phyloP scores from a whole-genome alignment of 2,329 filamentous ascomycete genomes.

The Trichophyton verrucosum region DNA sequence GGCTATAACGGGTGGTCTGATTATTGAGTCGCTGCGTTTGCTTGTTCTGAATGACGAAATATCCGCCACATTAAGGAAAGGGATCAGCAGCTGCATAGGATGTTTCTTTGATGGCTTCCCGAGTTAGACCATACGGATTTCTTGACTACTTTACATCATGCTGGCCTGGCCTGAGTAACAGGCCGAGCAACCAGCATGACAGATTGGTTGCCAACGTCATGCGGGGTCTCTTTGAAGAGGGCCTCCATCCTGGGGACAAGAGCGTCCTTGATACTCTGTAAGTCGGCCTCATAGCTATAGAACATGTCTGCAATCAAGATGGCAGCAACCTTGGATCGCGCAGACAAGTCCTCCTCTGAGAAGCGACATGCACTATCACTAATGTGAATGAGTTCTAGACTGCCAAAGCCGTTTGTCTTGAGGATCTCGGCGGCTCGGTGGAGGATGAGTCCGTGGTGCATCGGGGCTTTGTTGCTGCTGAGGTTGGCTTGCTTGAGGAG shows the following conservation, averaged over 20 bases:
- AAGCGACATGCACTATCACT: background rate
- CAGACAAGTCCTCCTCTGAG: background rate
- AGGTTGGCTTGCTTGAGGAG: background rate
- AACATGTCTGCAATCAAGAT: background rate
- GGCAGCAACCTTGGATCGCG: background rate
- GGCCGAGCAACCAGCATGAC: background rate
- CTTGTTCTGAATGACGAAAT: background rate
- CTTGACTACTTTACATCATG: background rate
- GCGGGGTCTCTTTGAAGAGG: background rate
- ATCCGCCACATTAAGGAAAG: background rate
- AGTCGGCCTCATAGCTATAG: background rate
- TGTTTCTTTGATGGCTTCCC: background rate
- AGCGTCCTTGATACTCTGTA: conserved; percentile 3
- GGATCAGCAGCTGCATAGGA: background rate
- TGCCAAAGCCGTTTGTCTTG: background rate
- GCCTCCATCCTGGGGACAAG: conserved; percentile 2
- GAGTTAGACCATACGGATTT: background rate
- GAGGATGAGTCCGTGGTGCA: conserved; percentile 6
- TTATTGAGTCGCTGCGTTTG: background rate
- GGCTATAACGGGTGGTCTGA: background rate
- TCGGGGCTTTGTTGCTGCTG: background rate
- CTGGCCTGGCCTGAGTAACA: background rate
- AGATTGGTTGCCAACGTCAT: background rate
- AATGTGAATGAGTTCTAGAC: background rate
- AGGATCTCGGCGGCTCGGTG: background rate